phyloP scores from a whole-genome alignment of 2,329 filamentous ascomycete species.

The Clonostachys sp. region DNA sequence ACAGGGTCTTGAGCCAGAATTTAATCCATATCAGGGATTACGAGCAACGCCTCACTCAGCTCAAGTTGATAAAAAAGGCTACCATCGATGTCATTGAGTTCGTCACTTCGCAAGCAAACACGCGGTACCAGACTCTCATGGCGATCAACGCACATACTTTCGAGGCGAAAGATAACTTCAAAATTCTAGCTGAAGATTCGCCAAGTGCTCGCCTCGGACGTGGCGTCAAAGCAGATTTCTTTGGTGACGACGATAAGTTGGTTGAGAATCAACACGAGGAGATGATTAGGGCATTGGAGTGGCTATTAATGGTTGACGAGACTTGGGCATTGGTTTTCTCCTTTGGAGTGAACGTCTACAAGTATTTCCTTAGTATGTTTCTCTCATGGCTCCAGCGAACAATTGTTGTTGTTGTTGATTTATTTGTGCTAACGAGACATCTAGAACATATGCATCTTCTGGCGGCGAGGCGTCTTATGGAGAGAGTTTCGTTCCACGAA shows the following conservation, averaged over 20 bases:
- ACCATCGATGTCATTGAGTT: conserved; percentile 70
- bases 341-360: conserved; percentile 69
- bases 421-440: not conserved
- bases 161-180: conserved; percentile 40
- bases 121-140: conserved; percentile 45
- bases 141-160: conserved; percentile 15
- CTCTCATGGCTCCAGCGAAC: not conserved
- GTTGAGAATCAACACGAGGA: conserved; percentile 60
- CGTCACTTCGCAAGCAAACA: conserved; percentile 60
- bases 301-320: conserved; percentile 72
- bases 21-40: conserved; percentile 67
- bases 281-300: conserved; percentile 77
- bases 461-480: conserved; percentile 14
- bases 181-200: conserved; percentile 34
- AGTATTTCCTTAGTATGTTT: conserved; percentile 74
- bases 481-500: conserved; percentile 43
- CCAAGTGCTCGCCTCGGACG: conserved; percentile 41
- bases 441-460: conserved; percentile 3
- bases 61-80: conserved; percentile 72
- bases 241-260: conserved; percentile 53
- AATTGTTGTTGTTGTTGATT: not conserved
- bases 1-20: conserved; percentile 70
- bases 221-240: conserved; percentile 66
- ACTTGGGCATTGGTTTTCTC: conserved; percentile 68
- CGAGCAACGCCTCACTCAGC: conserved; percentile 60